Evolutionary conservation across 805 yeast genomes (phyloP), one percentile per base, ranked within the genome.

Genomic region (Candida germanica): DNA sequence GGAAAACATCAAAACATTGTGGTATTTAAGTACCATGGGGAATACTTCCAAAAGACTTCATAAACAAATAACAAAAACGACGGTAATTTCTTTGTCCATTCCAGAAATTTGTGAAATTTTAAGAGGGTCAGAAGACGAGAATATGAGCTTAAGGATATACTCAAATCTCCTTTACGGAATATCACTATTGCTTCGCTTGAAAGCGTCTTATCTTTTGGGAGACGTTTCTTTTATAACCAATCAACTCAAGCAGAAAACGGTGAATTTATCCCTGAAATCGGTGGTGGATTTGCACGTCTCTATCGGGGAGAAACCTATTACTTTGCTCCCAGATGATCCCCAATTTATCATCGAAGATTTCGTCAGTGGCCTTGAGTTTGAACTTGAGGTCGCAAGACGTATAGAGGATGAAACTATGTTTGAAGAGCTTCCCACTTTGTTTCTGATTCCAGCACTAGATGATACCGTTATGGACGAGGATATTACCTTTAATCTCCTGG

Each of bases 151-250:
- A 17, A 51, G 78, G 28, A 54, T 64, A 12, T 51, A 63, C 0
- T 69, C 79, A 0, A 66, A 54, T 33, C 51, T 77, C 7, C 48
- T 77, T 38, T 64, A 69, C 44, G 83, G 83, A 0, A 56, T 73
- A 1, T 57, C 75, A 1, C 43, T 77, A 29, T 59, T 69, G 18
- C 74, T 72, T 49, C 72, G 64, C 38, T 69, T 71, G 18, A 74
- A 79, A 49, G 65, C 73, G 0, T 68, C 66, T 3, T 69, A 67
- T 44, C 65, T 72, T 43, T 64, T 61, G n/a, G 48, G 47, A 14
- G 72, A 67, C 35, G 34, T 59, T 2, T 41, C 44, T 6, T 18
- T 25, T 19, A 12, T 43, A 20, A 26, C 19, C 10, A 26, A 20
- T 18, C 25, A 13, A 12, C 15, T 31, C 7, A 21, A 22, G 26